phyloP scores from a whole-genome alignment of 495 filamentous ascomycete genomes.

The Tuber microsphaerosporum region DNA sequence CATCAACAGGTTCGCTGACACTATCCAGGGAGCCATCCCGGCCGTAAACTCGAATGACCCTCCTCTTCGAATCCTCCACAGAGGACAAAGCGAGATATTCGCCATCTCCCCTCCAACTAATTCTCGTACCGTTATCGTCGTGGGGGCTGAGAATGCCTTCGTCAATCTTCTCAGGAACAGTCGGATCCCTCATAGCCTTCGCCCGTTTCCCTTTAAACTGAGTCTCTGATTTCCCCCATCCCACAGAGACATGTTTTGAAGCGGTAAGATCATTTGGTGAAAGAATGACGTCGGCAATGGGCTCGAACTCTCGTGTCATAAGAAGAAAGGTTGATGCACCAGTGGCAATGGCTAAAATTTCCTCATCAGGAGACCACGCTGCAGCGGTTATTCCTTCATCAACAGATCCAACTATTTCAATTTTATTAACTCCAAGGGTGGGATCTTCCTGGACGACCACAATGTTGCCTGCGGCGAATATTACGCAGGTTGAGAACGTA shows the following conservation, averaged over 20 bases:
- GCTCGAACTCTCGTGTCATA: conserved; percentile 88
- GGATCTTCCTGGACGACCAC: conserved; percentile 73
- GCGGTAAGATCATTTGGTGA: conserved; percentile 68
- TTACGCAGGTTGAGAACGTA: conserved; percentile 63
- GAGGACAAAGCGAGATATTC: conserved; percentile 81
- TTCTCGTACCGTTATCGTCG: conserved; percentile 62
- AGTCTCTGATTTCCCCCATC: conserved; percentile 96
- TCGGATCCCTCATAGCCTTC: conserved; percentile 83
- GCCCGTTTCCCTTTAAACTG: conserved; percentile 94
- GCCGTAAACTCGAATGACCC: conserved; percentile 79
- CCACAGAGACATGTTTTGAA: conserved; percentile 93
- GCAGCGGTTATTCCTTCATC: conserved; percentile 85
- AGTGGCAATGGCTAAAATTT: conserved; percentile 75
- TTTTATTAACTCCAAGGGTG: conserved; percentile 60
- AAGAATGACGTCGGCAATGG: conserved; percentile 64
- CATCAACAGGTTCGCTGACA: conserved; percentile 87
- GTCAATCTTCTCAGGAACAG: conserved; percentile 87
- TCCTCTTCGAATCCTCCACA: conserved; percentile 57
- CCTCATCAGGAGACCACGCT: conserved; percentile 91
- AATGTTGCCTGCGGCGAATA: conserved; percentile 88
- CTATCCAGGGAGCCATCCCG: conserved; percentile 84
- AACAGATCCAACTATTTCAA: conserved; percentile 90
- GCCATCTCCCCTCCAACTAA: conserved; percentile 93
- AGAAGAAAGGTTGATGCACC: conserved; percentile 72
- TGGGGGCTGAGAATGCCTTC: conserved; percentile 64